Base-by-base conservation (phyloP, 805 yeast species). In the Candida sonorensis region DNA sequence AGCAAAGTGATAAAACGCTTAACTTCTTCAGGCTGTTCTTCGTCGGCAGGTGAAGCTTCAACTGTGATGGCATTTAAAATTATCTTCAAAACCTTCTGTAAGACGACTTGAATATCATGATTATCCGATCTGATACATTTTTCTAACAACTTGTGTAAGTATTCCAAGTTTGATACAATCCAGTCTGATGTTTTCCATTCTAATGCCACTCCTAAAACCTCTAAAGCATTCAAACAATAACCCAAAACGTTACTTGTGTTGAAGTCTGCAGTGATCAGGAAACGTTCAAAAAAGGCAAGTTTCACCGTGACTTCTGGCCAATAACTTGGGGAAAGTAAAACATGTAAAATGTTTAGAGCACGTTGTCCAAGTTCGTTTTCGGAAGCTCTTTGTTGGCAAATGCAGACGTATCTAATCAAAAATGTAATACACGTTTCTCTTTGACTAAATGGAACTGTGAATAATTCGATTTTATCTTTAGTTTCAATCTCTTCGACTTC, bases 241-340 rank as follows among this genome's bases (percentile, higher is more conserved):
- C 87, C 85, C 16, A 86, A 54, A 25, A 82, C 68, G 38, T 78
- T 78, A 22, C 76, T 69, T 10, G 86, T 71, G 23, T 70, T 74
- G 36, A 82, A 62, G 42, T 90, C 96, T 35, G 84, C 77, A 19
- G 84, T 77, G 13, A 83, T 75, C 33, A 92, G 61, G 47, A 87
- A 84, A 41, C 92, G 77, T 44, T 92, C 98, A 51, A 92, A 92
- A 56, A 84, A 87, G 1, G 80, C 72, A 21, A 92, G 64, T 46
- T 85, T 85, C 13, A 92, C 87, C n/a, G 79, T 72, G 6, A 86
- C 94, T 44, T 86, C 95, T 0, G 85, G 69, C 97, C 97, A 90
- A 39, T 73, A 75, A 0, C 69, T 69, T 4, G 83, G 76, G 8
- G 85, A 76, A 35, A 88, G 61, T 10, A 90, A 63, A 33, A 76